Percentiles rank a stretch among this genome's conserved stretches.
Evolutionary conservation across 1,284 basidiomycete species (phyloP).

Genomic region (Ustilago crameri): DNA sequence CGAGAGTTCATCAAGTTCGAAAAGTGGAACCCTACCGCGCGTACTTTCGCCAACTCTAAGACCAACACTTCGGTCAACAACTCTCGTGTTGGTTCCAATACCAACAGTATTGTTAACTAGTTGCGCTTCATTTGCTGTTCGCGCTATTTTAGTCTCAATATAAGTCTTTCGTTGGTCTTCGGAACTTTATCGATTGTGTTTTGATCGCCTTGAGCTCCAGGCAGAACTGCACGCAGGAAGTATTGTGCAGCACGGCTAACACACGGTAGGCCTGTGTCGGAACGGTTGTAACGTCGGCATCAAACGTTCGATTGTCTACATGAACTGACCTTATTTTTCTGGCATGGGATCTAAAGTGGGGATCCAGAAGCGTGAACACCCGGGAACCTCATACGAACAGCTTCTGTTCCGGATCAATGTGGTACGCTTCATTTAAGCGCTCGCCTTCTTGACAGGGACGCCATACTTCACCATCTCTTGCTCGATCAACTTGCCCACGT

Average conservation of each 20-base stretch:
- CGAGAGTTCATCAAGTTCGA: conserved; percentile 59
- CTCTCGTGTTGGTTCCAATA: conserved; percentile 23
- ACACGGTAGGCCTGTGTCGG: no score
- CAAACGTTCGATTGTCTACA: no score
- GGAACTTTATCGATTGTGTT: not conserved
- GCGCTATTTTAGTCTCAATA: not conserved
- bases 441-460: not conserved
- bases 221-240: no score
- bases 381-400: no score
- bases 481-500: conserved; percentile 40
- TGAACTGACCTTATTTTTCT: no score
- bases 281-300: no score
- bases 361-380: no score
- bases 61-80: conserved; percentile 20
- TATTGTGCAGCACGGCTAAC: no score
- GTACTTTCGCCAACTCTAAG: conserved; percentile 31
- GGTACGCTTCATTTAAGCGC: not conserved
- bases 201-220: no score
- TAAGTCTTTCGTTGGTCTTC: not conserved
- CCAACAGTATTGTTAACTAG: conserved; percentile 16
- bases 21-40: conserved; percentile 53
- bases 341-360: no score
- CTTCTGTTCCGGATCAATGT: no score
- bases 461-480: conserved; percentile 28
- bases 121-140: not conserved